Conservation (phyloP, 2,329 filamentous ascomycete genomes). For the Amauroascus niger region DNA sequence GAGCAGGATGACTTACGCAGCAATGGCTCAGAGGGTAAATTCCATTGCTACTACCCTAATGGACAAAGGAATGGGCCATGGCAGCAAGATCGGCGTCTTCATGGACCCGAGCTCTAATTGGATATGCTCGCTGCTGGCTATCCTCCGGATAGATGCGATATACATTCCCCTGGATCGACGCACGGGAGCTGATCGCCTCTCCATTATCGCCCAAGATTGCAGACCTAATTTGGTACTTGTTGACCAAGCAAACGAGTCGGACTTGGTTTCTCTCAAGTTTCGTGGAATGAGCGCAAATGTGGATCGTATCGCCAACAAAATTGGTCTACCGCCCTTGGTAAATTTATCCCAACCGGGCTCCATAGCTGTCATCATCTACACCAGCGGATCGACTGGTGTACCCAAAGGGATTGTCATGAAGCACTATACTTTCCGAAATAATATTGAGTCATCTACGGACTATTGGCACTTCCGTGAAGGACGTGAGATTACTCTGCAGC, state of each 20-base stretch:
- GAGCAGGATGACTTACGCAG: too few species aligned
- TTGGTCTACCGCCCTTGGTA: too few species aligned
- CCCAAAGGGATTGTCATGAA: slow-evolving; percentile 63
- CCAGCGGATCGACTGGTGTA: slow-evolving; percentile 55
- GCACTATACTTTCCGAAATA: slow-evolving; percentile 41
- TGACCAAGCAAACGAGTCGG: too few species aligned
- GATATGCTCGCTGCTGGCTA: slow-evolving; percentile 28
- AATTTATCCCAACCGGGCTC: slow-evolving; percentile 18
- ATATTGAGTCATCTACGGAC: slow-evolving; percentile 17
- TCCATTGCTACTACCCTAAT: too few species aligned
- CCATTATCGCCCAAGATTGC: slow-evolving; percentile 24
- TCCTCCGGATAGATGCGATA: slow-evolving; percentile 25
- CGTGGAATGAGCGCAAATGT: too few species aligned
- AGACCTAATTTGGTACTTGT: slow-evolving; percentile 20
- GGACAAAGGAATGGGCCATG: too few species aligned
- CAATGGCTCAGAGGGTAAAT: too few species aligned
- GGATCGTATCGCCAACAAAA: too few species aligned
- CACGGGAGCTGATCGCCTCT: slow-evolving; percentile 25
- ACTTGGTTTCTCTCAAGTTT: too few species aligned
- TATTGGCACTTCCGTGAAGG: too few species aligned
- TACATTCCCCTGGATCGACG: slow-evolving; percentile 30
- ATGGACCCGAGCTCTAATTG: slow-evolving; percentile 27
- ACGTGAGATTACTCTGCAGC: slow-evolving; percentile 16
- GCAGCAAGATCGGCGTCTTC: too few species aligned
- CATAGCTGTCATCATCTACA: slow-evolving; percentile 47